Percentiles rank a stretch among this genome's conserved stretches.
phyloP scores from a whole-genome alignment of 2,329 filamentous ascomycete species.

The Dothidotthia symphoricarpi region DNA sequence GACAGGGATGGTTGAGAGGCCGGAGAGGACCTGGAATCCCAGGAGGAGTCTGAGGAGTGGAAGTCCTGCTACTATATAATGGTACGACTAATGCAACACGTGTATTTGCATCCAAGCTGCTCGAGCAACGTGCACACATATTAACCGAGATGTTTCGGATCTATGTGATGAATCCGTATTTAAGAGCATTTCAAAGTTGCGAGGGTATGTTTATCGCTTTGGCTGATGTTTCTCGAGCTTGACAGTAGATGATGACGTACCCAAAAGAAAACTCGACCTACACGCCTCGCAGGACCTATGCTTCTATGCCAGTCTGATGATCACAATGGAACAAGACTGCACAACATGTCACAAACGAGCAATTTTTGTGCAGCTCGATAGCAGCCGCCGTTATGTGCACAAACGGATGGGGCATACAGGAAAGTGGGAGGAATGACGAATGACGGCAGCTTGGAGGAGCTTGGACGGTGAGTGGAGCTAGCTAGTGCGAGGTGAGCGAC shows the following conservation, averaged over 20 bases:
- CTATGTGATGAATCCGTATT: too few relatives aligned
- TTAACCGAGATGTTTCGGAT: too few relatives aligned
- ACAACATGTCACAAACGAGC: too few relatives aligned
- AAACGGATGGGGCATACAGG: not conserved
- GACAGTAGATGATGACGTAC: not conserved
- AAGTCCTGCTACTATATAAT: not conserved
- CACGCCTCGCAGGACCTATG: not conserved
- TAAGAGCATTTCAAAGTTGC: too few relatives aligned
- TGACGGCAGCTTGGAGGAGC: slow-evolving; percentile 12
- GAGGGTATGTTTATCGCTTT: too few relatives aligned
- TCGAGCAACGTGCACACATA: too few relatives aligned
- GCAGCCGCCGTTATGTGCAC: not conserved
- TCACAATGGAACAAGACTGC: too few relatives aligned
- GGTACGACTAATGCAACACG: not conserved
- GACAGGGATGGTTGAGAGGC: not conserved
- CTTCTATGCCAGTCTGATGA: not conserved
- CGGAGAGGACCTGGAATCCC: not conserved
- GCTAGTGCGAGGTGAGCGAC: too few relatives aligned
- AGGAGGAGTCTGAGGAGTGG: not conserved
- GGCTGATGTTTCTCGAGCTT: too few relatives aligned
- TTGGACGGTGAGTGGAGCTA: slow-evolving; percentile 7
- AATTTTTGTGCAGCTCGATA: not conserved
- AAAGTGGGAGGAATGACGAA: not conserved
- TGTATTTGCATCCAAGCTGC: too few relatives aligned
- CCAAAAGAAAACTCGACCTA: too few relatives aligned